A percentile compares a stretch with the other conserved stretches of the same genome.
Conservation (phyloP, 1,284 basidiomycete species). For the Ceratobasidium sp. region DNA sequence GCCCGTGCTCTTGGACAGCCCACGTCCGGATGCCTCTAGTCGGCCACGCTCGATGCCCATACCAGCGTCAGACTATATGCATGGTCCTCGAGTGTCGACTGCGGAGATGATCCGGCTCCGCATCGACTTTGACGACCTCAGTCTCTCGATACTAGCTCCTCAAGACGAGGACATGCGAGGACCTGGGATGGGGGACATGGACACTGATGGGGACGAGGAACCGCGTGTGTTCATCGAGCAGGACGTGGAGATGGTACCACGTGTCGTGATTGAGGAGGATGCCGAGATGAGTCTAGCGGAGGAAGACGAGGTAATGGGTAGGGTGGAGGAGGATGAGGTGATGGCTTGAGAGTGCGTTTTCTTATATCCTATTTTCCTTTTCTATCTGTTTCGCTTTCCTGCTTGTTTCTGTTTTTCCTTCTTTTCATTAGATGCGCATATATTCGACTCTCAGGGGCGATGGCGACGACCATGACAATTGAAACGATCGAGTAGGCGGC, state of each 20-base stretch:
- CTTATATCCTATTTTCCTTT: no score
- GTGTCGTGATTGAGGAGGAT: neutral
- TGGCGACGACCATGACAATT: neutral
- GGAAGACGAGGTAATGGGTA: no score
- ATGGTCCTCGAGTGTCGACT: neutral
- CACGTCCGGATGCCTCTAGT: neutral
- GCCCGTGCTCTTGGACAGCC: no score
- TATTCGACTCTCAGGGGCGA: neutral
- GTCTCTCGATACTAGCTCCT: neutral
- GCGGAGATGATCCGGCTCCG: neutral
- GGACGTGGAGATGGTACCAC: neutral
- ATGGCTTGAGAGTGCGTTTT: no score
- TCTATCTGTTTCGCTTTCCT: no score
- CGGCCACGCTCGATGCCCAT: neutral
- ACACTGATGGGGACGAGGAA: neutral
- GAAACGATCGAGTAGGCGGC: neutral
- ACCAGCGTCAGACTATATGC: neutral
- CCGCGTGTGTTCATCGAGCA: neutral
- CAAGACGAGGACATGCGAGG: slow-evolving; percentile 11
- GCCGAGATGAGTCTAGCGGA: neutral
- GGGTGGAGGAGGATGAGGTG: no score
- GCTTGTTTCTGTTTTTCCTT: no score
- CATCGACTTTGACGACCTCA: neutral
- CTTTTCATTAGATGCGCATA: no score
- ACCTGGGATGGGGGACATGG: neutral